These are phyloP conservation scores for Corymbia citriodora DNA, from an alignment of 441 rosid genomes.

Conservation along the genomic window DNA sequence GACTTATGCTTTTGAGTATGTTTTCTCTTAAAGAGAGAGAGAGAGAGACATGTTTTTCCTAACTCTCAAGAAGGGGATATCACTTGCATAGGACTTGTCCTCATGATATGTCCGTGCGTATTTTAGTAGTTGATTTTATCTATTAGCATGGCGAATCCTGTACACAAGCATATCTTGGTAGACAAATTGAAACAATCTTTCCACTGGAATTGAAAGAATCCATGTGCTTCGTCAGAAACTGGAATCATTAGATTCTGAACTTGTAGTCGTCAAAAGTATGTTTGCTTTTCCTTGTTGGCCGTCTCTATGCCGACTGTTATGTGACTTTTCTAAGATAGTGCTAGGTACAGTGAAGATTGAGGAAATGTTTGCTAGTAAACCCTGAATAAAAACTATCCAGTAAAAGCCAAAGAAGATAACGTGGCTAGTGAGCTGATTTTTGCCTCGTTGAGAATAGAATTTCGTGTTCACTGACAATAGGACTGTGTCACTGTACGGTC, in stretches of 20 bases:
- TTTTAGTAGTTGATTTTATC: background rate
- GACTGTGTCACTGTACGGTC: background rate
- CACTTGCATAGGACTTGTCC: background rate
- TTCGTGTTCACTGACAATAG: background rate
- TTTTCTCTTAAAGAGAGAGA: background rate
- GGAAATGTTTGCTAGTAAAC: background rate
- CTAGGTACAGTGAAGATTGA: background rate
- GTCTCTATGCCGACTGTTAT: background rate
- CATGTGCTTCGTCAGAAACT: background rate
- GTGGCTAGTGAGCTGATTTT: background rate
- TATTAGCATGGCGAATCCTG: background rate
- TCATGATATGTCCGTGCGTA: background rate
- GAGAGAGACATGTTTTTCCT: background rate
- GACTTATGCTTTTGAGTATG: background rate
- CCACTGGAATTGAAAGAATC: background rate
- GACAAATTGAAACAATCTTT: background rate
- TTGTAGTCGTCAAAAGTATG: background rate
- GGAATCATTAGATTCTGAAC: background rate
- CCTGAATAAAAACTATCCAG: background rate
- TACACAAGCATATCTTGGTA: background rate
- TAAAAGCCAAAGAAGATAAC: background rate
- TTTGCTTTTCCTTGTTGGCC: background rate
- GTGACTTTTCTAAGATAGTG: background rate
- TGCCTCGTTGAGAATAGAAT: background rate
- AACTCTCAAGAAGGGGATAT: background rate